Evolutionary conservation across 805 yeast species (phyloP), one percentile per base, ranked within the genome.

Genomic region (Pichia californica): DNA sequence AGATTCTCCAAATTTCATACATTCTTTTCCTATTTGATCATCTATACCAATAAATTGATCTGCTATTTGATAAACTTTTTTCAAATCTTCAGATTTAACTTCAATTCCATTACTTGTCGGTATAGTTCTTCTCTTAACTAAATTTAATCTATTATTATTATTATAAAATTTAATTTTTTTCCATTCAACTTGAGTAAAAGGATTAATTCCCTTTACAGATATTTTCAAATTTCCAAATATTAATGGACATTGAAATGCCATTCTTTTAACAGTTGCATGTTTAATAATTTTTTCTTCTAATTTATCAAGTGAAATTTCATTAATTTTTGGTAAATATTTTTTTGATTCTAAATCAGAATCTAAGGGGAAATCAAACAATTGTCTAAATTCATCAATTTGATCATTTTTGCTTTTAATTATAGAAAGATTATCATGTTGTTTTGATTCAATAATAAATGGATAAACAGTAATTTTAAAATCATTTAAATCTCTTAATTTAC

Each of bases 151-250:
- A 20, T 77, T 81, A 2, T 71, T 75, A 38, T 72, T 71, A 33
- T 74, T 77, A 57, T 74, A 78, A 5, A 84, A 74, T 35, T 68
- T 68, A 31, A 49, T 21, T 4, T 41, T 42, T 23, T 49, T 49
- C 38, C 44, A 41, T 19, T 46, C 44, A 6, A 32, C 41, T 13
- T 44, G 15, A 11, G 70, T 67, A 47, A 73, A 74, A n/a, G 84
- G 68, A 0, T 82, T 63, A 54, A 78, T 84, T 0, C 95, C 97
- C 51, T 75, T 76, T 1, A 89, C 70, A 0, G 88, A 83, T 38
- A 91, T 73, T 0, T 70, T 67, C 16, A 89, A 44, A 15, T 40
- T 21, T 30, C 75, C 76, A 5, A 87, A 62, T 1, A 76, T 70
- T 36, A 88, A 60, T 9, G 79, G 75, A 47, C 84, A 76, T 14